A percentile compares a stretch with the other conserved stretches of the same genome.
Conservation (phyloP, 2,329 filamentous ascomycete species). For the Zarea fungicola region DNA sequence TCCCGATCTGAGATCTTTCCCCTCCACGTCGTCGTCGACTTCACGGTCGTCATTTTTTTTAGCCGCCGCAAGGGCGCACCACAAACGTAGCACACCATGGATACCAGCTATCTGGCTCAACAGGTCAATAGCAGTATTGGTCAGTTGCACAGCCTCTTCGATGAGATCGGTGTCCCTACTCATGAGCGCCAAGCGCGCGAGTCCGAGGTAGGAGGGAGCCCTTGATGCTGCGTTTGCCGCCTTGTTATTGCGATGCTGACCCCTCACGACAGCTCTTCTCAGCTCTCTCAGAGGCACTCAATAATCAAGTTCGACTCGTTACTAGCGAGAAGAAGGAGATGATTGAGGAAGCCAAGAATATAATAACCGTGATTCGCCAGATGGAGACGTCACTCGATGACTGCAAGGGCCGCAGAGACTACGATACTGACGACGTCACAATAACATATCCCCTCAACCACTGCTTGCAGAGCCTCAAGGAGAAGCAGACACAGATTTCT, state of each 20-base stretch:
- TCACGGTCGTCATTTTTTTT: not conserved
- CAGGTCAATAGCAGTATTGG: conserved; percentile 93
- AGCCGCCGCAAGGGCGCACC: conserved; percentile 2
- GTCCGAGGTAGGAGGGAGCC: conserved; percentile 64
- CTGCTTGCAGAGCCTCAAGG: conserved; percentile 75
- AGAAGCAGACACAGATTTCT: conserved; percentile 76
- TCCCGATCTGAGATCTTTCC: conserved; percentile 1
- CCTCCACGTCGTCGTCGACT: not conserved
- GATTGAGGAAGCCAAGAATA: conserved; percentile 80
- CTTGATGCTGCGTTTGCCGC: conserved; percentile 10
- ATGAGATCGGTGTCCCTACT: conserved; percentile 91
- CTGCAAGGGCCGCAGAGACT: conserved; percentile 57
- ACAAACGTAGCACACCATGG: conserved; percentile 51
- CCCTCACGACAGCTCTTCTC: conserved; percentile 65
- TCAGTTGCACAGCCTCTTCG: conserved; percentile 90
- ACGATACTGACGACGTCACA: conserved; percentile 63
- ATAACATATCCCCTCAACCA: conserved; percentile 78
- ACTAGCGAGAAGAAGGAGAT: conserved; percentile 84
- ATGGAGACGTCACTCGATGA: conserved; percentile 91
- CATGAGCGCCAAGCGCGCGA: conserved; percentile 91
- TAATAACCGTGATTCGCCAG: conserved; percentile 81
- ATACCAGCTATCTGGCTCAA: conserved; percentile 86
- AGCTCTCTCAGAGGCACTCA: conserved; percentile 84
- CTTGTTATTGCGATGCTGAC: conserved; percentile 4
- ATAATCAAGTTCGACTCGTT: conserved; percentile 82